Evolutionary conservation across 441 rosid species (phyloP).

Genomic region (Eugenia klotzschiana): DNA sequence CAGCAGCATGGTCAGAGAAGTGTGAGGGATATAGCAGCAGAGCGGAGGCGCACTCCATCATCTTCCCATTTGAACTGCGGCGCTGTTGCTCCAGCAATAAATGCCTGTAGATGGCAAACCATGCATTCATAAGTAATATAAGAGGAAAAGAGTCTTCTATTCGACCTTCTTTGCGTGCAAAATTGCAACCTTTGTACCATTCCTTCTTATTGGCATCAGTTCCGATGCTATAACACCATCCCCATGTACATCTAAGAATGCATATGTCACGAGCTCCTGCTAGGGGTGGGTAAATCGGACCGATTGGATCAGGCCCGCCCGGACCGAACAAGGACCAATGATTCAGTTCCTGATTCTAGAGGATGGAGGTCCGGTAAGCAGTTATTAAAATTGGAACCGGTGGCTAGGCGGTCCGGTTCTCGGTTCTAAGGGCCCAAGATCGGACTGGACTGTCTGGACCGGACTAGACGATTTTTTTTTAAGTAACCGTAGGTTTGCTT

Average conservation of each 20-base stretch:
- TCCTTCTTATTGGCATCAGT: not conserved
- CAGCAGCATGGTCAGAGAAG: constrained; percentile 20
- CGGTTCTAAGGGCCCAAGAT: too few species aligned
- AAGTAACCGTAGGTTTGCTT: too few species aligned
- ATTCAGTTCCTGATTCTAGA: too few species aligned
- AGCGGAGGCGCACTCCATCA: constrained; percentile 71
- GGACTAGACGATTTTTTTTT: too few species aligned
- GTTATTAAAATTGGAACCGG: too few species aligned
- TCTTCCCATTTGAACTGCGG: constrained; percentile 68
- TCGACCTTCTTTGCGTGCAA: not conserved
- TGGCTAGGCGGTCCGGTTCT: too few species aligned
- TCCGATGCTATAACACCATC: not conserved
- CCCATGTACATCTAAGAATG: not conserved
- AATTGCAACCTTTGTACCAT: not conserved
- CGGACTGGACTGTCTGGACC: too few species aligned
- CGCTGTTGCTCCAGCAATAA: constrained; percentile 81
- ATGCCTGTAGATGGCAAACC: constrained; percentile 24
- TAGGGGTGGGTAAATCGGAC: too few species aligned
- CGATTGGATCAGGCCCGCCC: too few species aligned
- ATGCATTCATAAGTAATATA: not conserved
- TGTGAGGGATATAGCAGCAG: constrained; percentile 70
- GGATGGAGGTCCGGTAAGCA: too few species aligned
- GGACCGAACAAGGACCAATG: too few species aligned
- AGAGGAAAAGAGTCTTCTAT: not conserved
- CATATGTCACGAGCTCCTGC: not conserved